A percentile compares a stretch with the other conserved stretches of the same genome.
phyloP scores from a whole-genome alignment of 805 yeast genomes.

The Teunomyces cretensis region DNA sequence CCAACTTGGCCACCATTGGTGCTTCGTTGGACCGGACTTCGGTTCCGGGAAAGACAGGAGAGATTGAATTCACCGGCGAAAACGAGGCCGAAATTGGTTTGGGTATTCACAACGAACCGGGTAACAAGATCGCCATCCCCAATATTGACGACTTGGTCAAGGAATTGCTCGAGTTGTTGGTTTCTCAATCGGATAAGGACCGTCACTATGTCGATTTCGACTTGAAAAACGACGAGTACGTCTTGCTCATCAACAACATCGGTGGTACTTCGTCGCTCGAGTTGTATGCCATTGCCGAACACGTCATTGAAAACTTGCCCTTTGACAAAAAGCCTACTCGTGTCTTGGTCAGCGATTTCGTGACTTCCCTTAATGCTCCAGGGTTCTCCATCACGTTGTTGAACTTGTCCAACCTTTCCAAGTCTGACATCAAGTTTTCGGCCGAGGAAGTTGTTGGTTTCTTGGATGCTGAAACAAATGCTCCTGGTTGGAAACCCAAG shows the following conservation, averaged over 20 bases:
- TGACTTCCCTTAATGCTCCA: slow-evolving; percentile 88
- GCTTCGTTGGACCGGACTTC: slow-evolving; percentile 87
- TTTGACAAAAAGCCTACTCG: slow-evolving; percentile 63
- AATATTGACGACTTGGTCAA: slow-evolving; percentile 56
- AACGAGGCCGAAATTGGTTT: slow-evolving; percentile 86
- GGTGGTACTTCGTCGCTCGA: slow-evolving; percentile 90
- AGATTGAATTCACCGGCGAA: slow-evolving; percentile 46
- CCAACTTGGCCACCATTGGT: slow-evolving; percentile 78
- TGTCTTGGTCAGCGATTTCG: slow-evolving; percentile 72
- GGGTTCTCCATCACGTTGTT: slow-evolving; percentile 86
- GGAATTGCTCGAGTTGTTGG: slow-evolving; percentile 59
- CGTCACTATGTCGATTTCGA: slow-evolving; percentile 77
- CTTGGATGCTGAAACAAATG: slow-evolving; percentile 71
- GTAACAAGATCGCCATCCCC: slow-evolving; percentile 74
- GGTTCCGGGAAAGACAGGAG: slow-evolving; percentile 70
- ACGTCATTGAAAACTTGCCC: slow-evolving; percentile 53
- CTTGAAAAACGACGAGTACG: slow-evolving; percentile 58
- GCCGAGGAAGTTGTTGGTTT: slow-evolving; percentile 41
- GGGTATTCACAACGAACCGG: slow-evolving; percentile 97
- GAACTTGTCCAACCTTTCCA: slow-evolving; percentile 56
- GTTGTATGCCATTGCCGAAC: slow-evolving; percentile 66
- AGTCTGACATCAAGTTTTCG: slow-evolving; percentile 27
- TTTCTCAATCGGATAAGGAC: slow-evolving; percentile 66
- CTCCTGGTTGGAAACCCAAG: slow-evolving; percentile 77
- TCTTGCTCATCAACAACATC: slow-evolving; percentile 74